Conservation (phyloP, 2,329 filamentous ascomycete species). For the Ceratocystis cacaofunesta region DNA sequence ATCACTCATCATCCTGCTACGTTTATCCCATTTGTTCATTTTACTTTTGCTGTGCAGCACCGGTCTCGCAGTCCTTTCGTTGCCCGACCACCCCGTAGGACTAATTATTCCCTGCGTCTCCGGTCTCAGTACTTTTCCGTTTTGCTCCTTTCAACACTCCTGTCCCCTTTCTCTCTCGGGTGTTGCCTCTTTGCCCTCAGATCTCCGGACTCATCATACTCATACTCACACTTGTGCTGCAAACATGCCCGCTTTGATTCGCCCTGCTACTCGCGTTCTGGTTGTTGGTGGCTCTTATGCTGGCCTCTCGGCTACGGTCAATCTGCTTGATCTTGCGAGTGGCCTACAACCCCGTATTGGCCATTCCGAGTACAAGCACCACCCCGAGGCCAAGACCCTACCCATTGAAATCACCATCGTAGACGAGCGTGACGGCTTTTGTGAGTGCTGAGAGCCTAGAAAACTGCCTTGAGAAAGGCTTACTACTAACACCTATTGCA, state of each 20-base stretch:
- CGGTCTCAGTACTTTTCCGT: background rate
- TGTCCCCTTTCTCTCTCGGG: background rate
- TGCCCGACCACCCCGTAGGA: too few relatives aligned
- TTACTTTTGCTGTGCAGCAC: background rate
- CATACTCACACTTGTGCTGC: too few relatives aligned
- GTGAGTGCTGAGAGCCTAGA: conserved; percentile 32
- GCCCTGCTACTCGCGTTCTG: conserved; percentile 34
- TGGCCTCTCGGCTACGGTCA: conserved; percentile 52
- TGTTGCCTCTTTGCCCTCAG: background rate
- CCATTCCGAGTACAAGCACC: conserved; percentile 26
- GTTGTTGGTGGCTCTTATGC: conserved; percentile 58
- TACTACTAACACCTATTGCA: conserved; percentile 24
- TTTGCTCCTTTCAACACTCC: background rate
- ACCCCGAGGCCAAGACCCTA: conserved; percentile 32
- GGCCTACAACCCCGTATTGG: conserved; percentile 37
- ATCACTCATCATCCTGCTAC: too few relatives aligned
- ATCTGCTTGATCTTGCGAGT: conserved; percentile 50
- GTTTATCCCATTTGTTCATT: background rate
- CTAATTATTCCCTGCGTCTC: too few relatives aligned
- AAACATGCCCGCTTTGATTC: conserved; percentile 25
- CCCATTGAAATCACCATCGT: conserved; percentile 57
- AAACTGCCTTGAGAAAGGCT: too few relatives aligned
- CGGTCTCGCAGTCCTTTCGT: background rate
- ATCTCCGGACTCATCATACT: background rate
- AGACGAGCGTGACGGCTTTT: conserved; percentile 72